Base-by-base conservation (phyloP, 768 basidiomycete species). In the Bullera alba region DNA sequence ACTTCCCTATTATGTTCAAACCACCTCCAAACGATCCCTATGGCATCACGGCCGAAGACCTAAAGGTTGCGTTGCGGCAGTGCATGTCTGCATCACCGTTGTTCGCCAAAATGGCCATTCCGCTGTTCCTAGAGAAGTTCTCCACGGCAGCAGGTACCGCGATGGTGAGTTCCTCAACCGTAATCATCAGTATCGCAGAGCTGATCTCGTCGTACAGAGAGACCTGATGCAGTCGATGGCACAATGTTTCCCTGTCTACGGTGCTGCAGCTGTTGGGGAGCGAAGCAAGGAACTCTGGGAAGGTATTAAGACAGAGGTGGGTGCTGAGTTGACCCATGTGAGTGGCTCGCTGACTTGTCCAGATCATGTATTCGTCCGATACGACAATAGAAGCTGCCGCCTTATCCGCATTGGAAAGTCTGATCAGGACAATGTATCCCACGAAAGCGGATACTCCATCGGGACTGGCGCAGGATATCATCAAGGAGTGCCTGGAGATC, bases 1-100 rank as follows among this genome's bases (percentile, higher is more conserved):
- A 99, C 71, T 99, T 96, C 74, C 95, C 95, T 0, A 97, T 99
- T 49, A 88, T 90, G 0, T 99, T 95, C 75, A 80, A 86, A 51
- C 90, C 93, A 7, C 89, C 92, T 16, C 85, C 89, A 0, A 84
- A 90, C 59, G 91, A 97, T 66, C 90, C 89, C 16, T 91, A 93
- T 69, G 85, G 86, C 3, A 92, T 99, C 52, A 86, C 84, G 2
- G 77, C 86, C 0, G 87, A 92, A 27, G 87, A 97, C 65, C 79
- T 99, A 19, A 85, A 85, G 61, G 57, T 68, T 45, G 76, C 83
- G 2, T 78, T 97, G 15, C 26, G 44, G 50, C 4, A 34, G 14
- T 92, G 88, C 69, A 75, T 99, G 44, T 78, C 77, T 51, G 85
- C 89, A 0, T 85, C 86, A 0, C 83, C 89, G 4, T 74, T 77